These are phyloP conservation scores for Pholiota conissans DNA, from an alignment of 768 basidiomycete species.

Conservation along the genomic window DNA sequence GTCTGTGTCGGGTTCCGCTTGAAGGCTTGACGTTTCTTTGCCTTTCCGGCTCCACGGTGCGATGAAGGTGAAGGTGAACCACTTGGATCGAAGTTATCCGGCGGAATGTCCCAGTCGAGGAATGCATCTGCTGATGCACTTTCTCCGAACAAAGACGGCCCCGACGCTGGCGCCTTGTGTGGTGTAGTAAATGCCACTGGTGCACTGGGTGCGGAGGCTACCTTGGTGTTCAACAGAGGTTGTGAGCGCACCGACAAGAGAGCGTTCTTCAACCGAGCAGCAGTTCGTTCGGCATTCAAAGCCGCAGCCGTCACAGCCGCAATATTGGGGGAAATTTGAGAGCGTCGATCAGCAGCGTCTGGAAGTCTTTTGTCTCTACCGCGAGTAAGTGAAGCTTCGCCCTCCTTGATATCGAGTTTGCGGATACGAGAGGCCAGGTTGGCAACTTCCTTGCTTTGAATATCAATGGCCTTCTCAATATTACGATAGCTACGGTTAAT, in stretches of 20 bases:
- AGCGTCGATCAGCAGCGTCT: conserved; percentile 35
- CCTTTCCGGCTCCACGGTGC: conserved; percentile 33
- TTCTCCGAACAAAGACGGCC: conserved; percentile 25
- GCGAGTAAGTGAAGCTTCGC: conserved; percentile 16
- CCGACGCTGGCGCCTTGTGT: conserved; percentile 18
- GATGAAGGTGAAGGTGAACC: conserved; percentile 17
- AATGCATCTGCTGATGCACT: conserved; percentile 12
- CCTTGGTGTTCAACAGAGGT: conserved; percentile 67
- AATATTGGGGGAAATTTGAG: conserved; percentile 58
- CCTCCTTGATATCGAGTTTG: conserved; percentile 43
- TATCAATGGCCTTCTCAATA: conserved; percentile 70
- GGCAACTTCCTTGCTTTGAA: conserved; percentile 57
- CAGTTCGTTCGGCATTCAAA: conserved; percentile 76
- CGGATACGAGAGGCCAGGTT: conserved; percentile 51
- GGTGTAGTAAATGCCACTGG: conserved; percentile 39
- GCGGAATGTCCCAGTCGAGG: conserved; percentile 25
- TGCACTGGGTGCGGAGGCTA: conserved; percentile 30
- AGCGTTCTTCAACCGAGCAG: conserved; percentile 67
- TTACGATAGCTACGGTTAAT: conserved; percentile 85
- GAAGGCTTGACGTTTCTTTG: conserved; percentile 40
- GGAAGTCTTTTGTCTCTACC: conserved; percentile 42
- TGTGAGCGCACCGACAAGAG: conserved; percentile 59
- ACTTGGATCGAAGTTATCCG: conserved; percentile 42
- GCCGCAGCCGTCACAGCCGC: conserved; percentile 79
- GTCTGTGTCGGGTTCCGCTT: conserved; percentile 31